Conservation (phyloP, 441 rosid species). For the Lepidium campestre region DNA sequence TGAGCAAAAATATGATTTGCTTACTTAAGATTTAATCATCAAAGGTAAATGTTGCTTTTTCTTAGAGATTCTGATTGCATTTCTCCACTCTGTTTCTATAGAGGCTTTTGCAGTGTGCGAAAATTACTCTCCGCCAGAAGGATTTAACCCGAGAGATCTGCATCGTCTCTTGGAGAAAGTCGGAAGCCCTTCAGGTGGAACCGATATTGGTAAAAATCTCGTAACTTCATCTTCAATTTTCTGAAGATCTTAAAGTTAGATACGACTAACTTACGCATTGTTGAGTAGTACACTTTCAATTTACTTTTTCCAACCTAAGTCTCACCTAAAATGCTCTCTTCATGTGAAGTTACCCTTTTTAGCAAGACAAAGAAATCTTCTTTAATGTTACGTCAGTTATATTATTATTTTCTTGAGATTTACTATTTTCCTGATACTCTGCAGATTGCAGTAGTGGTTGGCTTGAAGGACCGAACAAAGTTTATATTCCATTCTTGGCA, state of each 20-base stretch:
- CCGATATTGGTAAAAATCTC: conserved; percentile 59
- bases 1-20: neutral
- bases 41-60: neutral
- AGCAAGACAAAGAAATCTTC: conserved; percentile 3
- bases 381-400: conserved; percentile 4
- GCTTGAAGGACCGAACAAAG: conserved; percentile 91
- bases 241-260: conserved; percentile 14
- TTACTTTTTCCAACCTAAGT: conserved; percentile 22
- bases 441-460: conserved; percentile 94
- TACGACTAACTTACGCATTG: conserved; percentile 20
- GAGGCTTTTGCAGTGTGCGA: conserved; percentile 99
- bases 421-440: neutral
- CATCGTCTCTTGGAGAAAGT: conserved; percentile 84
- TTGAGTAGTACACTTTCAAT: conserved; percentile 4
- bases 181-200: conserved; percentile 89
- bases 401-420: neutral
- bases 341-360: conserved; percentile 18
- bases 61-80: neutral
- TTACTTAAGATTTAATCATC: conserved; percentile 18
- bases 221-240: neutral
- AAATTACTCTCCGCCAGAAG: conserved; percentile 87
- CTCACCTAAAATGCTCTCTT: conserved; percentile 19
- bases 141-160: conserved; percentile 77
- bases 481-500: conserved; percentile 88
- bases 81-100: conserved; percentile 28